These are phyloP conservation scores for Rhytidhysteron rufulum DNA, from an alignment of 2,329 filamentous ascomycete genomes.

Conservation along the genomic window DNA sequence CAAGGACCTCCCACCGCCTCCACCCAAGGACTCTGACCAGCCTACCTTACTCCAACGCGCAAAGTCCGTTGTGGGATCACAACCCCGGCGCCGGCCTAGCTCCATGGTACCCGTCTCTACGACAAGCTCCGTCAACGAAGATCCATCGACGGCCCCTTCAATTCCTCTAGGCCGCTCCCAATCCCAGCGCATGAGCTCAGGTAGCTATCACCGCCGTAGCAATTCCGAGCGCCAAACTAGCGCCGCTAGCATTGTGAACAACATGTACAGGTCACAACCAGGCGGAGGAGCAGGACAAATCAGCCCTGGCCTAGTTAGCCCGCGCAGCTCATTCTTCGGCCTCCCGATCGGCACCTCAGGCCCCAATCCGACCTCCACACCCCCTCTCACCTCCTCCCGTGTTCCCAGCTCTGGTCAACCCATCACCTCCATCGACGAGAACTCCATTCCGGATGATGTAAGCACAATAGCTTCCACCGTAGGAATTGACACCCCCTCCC, in stretches of 20 bases:
- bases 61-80: conserved; percentile 54
- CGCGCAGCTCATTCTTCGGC: conserved; percentile 38
- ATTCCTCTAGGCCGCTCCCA: conserved; percentile 64
- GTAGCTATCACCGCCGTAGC: conserved; percentile 39
- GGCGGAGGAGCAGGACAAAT: conserved; percentile 40
- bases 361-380: conserved; percentile 47
- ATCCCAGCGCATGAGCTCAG: conserved; percentile 43
- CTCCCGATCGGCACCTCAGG: conserved; percentile 32
- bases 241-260: conserved; percentile 73
- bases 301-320: conserved; percentile 41
- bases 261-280: conserved; percentile 76
- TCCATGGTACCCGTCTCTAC: conserved; percentile 39
- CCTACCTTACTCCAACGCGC: conserved; percentile 56
- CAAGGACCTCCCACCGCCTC: conserved; percentile 80
- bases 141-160: conserved; percentile 71
- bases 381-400: conserved; percentile 21
- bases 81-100: conserved; percentile 38
- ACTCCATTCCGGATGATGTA: conserved; percentile 24
- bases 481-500: conserved; percentile 37
- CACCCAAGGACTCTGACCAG: conserved; percentile 50
- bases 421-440: conserved; percentile 20
- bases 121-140: conserved; percentile 39
- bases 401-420: conserved; percentile 4
- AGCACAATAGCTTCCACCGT: conserved; percentile 17
- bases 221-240: conserved; percentile 47